Base-by-base conservation (phyloP, 371 early-diverging fungal species). In the Mucor mucedo region DNA sequence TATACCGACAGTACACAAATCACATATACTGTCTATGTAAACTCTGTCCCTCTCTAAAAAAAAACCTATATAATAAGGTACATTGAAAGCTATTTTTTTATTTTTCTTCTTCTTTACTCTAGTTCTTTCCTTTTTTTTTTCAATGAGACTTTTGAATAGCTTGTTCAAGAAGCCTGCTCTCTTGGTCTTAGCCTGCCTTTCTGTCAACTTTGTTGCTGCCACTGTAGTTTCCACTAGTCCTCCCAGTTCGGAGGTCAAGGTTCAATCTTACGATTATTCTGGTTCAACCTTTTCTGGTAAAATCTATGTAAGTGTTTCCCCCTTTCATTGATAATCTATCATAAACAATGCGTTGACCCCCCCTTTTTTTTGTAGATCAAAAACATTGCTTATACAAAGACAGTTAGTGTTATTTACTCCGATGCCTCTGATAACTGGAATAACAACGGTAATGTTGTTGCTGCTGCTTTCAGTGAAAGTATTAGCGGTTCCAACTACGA, bases 381-480 rank as follows among this genome's bases (percentile, higher is more conserved):
- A 65, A 77, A 80, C 58, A 69, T 80, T 59, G 78, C 73, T 47
- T 75, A 70, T 42, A 29, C 63, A 2, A 80, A 80, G 62, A 48
- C 48, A 16, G 80, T 80, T 16, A 66, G 62, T 40, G 71, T 80
- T 2, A 55, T 66, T 40, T 73, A 66, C 38, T 64, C 80, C 13
- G 72, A 70, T 62, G 61, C 60, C 16, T 62, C 69, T 48, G 58
- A 62, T 16, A 55, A 63, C 13, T 80, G 80, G 80, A 60, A 62
- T 49, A 60, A 55, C 52, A 66, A 60, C 21, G 62, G 62, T 2
- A 65, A 64, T 27, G 55, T 27, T 0, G 66, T 69, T 30, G 48
- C 60, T 53, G 76, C 72, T 47, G 8, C 66, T 11, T 72, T 60
- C 47, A 59, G 60, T 33, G 44, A 38, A 21, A 8, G 53, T 21